Evolutionary conservation across 805 yeast species (phyloP).

Genomic region (Ogataea methanolica): DNA sequence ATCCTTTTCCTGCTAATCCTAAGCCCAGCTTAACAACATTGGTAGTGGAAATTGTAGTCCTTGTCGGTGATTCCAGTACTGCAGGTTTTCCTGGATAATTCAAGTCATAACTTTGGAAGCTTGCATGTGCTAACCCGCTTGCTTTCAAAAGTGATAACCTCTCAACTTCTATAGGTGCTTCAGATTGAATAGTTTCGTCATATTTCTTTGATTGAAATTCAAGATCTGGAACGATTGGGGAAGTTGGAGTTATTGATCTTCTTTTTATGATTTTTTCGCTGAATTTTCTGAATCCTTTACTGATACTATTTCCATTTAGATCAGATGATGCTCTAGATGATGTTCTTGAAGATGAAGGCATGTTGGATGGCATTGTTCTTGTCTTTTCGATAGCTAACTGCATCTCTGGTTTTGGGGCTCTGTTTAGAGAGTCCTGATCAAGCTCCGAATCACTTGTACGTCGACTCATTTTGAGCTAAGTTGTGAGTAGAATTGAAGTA

Average conservation of each 20-base stretch:
- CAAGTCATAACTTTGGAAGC: not conserved
- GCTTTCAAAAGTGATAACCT: constrained; percentile 5
- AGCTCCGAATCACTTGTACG: not conserved
- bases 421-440: not conserved
- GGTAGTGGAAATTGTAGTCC: constrained; percentile 12
- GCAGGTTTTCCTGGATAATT: not conserved
- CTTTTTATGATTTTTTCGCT: constrained; percentile 10
- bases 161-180: constrained; percentile 7
- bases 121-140: not conserved
- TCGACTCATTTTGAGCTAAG: not conserved
- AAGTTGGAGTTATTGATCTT: not conserved
- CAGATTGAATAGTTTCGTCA: constrained; percentile 1
- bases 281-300: constrained; percentile 11
- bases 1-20: constrained; percentile 28
- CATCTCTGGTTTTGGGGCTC: too few species aligned
- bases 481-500: too few species aligned
- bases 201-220: constrained; percentile 3
- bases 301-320: not conserved
- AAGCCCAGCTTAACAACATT: constrained; percentile 28
- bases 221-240: not conserved
- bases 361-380: too few species aligned
- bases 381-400: too few species aligned
- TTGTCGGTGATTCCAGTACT: constrained; percentile 8
- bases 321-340: not conserved
- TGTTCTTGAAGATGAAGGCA: not conserved